A percentile compares a stretch with the other conserved stretches of the same genome.
Conservation (phyloP, 805 yeast species). For the Lipomyces sp. region DNA sequence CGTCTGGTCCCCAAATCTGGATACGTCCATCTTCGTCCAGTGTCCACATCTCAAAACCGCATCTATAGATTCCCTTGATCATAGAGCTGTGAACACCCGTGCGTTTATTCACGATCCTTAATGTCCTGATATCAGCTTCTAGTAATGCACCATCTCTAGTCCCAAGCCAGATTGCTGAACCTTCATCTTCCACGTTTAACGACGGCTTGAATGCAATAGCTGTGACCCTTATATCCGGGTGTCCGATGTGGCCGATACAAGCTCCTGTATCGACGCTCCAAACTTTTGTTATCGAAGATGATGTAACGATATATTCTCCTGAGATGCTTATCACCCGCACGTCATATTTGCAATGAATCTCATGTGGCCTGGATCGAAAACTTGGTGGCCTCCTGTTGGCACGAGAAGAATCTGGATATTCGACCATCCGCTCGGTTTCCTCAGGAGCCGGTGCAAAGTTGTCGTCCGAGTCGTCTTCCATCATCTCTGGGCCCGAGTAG, state of each 20-base stretch:
- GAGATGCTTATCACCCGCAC: constrained; percentile 35
- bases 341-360: constrained; percentile 39
- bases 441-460: constrained; percentile 19
- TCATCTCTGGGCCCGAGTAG: constrained; percentile 10
- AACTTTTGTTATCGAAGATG: constrained; percentile 38
- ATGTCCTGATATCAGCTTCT: constrained; percentile 40
- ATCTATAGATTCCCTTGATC: constrained; percentile 35
- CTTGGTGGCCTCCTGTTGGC: constrained; percentile 44
- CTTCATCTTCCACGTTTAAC: constrained; percentile 31
- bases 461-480: constrained; percentile 34
- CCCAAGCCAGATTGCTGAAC: constrained; percentile 44
- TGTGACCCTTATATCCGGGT: constrained; percentile 39
- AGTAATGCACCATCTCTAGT: constrained; percentile 46
- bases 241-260: constrained; percentile 38
- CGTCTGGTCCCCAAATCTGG: constrained; percentile 44
- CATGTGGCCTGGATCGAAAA: constrained; percentile 38
- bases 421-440: constrained; percentile 24
- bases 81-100: constrained; percentile 36
- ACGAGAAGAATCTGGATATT: constrained; percentile 44
- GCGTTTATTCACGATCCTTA: constrained; percentile 37
- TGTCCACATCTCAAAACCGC: constrained; percentile 43
- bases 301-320: constrained; percentile 39
- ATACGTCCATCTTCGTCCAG: constrained; percentile 49
- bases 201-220: constrained; percentile 41
- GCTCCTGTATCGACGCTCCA: constrained; percentile 39